Percentiles rank a stretch among this genome's conserved stretches.
phyloP scores from a whole-genome alignment of 2,329 filamentous ascomycete species.

The Tolypocladium pustulatum region DNA sequence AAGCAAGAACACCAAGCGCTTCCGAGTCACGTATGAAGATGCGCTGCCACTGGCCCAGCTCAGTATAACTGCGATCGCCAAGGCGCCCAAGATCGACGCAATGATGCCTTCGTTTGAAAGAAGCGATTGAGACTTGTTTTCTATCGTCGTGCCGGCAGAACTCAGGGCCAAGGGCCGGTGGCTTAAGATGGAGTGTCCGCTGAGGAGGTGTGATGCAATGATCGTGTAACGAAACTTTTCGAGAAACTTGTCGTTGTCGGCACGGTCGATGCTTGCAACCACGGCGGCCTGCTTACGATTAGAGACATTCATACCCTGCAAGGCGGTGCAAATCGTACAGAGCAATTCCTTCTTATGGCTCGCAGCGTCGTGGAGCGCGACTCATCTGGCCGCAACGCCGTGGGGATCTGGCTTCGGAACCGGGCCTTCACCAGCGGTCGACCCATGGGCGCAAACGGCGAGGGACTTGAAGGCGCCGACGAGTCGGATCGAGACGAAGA shows the following conservation, averaged over 20 bases:
- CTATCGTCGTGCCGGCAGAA: slow-evolving; percentile 5
- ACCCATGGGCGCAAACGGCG: slow-evolving; percentile 45
- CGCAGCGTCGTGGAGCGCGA: slow-evolving; percentile 26
- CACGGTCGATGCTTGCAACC: slow-evolving; percentile 61
- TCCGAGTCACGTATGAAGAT: slow-evolving; percentile 42
- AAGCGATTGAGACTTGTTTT: slow-evolving; percentile 14
- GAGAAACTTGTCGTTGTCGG: slow-evolving; percentile 75
- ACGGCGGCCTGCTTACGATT: slow-evolving; percentile 46
- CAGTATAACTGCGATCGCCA: slow-evolving; percentile 59
- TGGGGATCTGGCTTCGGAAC: slow-evolving; percentile 38
- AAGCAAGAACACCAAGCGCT: slow-evolving; percentile 38
- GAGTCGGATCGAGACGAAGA: slow-evolving; percentile 19
- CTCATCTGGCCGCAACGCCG: slow-evolving; percentile 31
- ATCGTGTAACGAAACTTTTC: slow-evolving; percentile 92
- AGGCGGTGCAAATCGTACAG: slow-evolving; percentile 26
- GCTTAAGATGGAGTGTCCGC: slow-evolving; percentile 48
- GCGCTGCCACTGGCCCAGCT: slow-evolving; percentile 55
- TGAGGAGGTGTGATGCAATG: slow-evolving; percentile 81
- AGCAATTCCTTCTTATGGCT: slow-evolving; percentile 38
- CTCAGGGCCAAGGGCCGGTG: slow-evolving; percentile 15
- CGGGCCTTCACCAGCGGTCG: slow-evolving; percentile 42
- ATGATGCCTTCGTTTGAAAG: slow-evolving; percentile 35
- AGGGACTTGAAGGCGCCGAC: slow-evolving; percentile 36
- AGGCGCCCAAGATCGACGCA: slow-evolving; percentile 39
- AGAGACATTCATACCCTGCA: background rate